These are phyloP conservation scores for Claviceps pazoutovae DNA, from an alignment of 2,329 filamentous ascomycete genomes.

Conservation along the genomic window DNA sequence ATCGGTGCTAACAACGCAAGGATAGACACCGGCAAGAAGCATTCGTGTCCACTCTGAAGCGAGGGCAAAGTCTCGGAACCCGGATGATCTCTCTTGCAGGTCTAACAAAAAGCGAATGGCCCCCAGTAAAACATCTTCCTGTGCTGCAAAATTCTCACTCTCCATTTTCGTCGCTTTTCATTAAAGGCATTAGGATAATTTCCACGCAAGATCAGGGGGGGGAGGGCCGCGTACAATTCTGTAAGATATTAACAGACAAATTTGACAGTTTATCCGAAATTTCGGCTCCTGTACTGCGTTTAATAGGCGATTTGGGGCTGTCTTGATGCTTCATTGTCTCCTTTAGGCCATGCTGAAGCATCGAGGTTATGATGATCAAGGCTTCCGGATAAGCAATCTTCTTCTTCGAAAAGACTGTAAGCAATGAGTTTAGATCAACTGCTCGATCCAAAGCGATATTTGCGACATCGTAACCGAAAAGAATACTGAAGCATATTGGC, in stretches of 20 bases:
- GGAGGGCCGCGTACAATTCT: background rate
- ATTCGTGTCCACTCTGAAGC: constrained; percentile 71
- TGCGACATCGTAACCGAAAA: constrained; percentile 74
- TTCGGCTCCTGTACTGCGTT: background rate
- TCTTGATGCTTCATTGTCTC: constrained; percentile 50
- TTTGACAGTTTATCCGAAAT: background rate
- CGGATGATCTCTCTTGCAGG: constrained; percentile 59
- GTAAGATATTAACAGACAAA: background rate
- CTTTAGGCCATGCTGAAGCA: constrained; percentile 77
- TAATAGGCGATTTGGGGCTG: constrained; percentile 40
- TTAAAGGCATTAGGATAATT: background rate
- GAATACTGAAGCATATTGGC: constrained; percentile 74
- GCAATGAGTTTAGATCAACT: constrained; percentile 60
- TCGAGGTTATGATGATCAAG: constrained; percentile 64
- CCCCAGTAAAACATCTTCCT: constrained; percentile 55
- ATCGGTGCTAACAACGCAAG: constrained; percentile 76
- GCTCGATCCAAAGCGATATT: constrained; percentile 57
- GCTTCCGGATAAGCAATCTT: constrained; percentile 65
- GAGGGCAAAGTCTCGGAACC: constrained; percentile 72
- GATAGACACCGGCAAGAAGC: constrained; percentile 69
- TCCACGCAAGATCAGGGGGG: background rate
- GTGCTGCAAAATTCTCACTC: constrained; percentile 32
- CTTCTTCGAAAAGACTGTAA: constrained; percentile 57
- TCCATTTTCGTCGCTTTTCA: constrained; percentile 19
- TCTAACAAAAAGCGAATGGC: constrained; percentile 68